Percentiles rank a stretch among this genome's conserved stretches.
Conservation (phyloP, 768 basidiomycete species). For the Kockovaella imperatae region DNA sequence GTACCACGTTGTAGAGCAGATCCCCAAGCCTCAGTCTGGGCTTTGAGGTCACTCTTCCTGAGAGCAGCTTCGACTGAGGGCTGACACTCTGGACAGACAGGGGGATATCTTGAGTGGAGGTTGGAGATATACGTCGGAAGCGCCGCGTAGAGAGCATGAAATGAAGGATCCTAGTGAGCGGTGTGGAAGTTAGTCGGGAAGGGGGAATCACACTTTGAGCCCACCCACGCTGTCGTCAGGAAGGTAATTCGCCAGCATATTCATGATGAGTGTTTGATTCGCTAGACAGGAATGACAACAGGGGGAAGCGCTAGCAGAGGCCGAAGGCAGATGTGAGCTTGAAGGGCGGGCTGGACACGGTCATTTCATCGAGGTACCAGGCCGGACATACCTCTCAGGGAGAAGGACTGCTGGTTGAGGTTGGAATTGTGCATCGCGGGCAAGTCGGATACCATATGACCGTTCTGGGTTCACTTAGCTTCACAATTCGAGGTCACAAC, state of each 20-base stretch:
- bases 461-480: slow-evolving; percentile 44
- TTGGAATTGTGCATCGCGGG: slow-evolving; percentile 79
- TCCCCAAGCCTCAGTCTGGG: slow-evolving; percentile 58
- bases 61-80: slow-evolving; percentile 78
- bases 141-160: slow-evolving; percentile 55
- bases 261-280: slow-evolving; percentile 81
- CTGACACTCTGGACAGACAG: slow-evolving; percentile 67
- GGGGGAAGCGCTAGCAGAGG: slow-evolving; percentile 10
- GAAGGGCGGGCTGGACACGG: slow-evolving; percentile 24
- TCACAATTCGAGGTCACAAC: neutral
- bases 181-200: neutral
- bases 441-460: slow-evolving; percentile 74
- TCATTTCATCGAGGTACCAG: neutral
- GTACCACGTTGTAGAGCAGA: slow-evolving; percentile 61
- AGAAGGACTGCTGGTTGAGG: slow-evolving; percentile 48
- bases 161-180: slow-evolving; percentile 59
- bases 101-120: slow-evolving; percentile 74
- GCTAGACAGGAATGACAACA: slow-evolving; percentile 86
- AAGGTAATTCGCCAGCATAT: slow-evolving; percentile 81
- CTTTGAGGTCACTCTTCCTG: slow-evolving; percentile 68
- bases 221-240: slow-evolving; percentile 65
- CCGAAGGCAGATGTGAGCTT: slow-evolving; percentile 24
- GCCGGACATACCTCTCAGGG: slow-evolving; percentile 24
- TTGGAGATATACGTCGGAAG: slow-evolving; percentile 67
- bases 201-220: neutral